Evolutionary conservation across 2,329 filamentous ascomycete genomes (phyloP), one percentile per base, ranked within the genome.

Genomic region (Microcera coccophila): DNA sequence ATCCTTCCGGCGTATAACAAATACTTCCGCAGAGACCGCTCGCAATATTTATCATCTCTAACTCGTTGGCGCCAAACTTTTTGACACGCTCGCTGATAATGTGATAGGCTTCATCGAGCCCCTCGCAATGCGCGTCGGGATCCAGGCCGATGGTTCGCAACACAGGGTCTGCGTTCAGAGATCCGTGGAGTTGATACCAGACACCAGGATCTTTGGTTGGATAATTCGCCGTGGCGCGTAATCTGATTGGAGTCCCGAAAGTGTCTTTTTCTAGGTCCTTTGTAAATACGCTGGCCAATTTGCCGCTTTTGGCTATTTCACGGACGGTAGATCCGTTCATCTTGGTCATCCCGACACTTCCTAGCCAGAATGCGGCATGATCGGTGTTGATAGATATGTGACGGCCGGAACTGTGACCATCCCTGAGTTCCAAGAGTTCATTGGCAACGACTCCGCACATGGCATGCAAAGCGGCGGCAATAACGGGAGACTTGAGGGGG

Each of bases 121-220:
- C 76, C 1, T 67, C 62, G 2, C n/a, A 69, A 65, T 0, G 76
- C 76, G 50, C 69, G 42, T 79, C 73, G 0, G 81, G 70, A 38
- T 81, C 75, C 4, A 88, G 65, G 0, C 82, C 84, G 52, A 88
- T 75, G 83, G 87, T 87, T 34, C 76, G 72, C 20, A 88, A 66
- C 0, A 83, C 85, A 7, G 76, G 82, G 9, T 78, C 81, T 3
- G 85, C 84, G 52, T 88, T 84, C 1, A 89, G 65, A 1, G 84
- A 88, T 34, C 85, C 84, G 59, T 88, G 85, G 19, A 88, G 84
- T 56, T 89, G 85, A 58, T 85, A 89, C 31, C 31, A 33, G 10
- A 33, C 31, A 8, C 15, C 31, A 12, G 31, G 31, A 33, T 33
- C 31, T 17, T 11, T 12, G 31, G 31, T 33, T 8, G 31, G 31